Base-by-base conservation (phyloP, 352 stramenopile species). In the Phytopythium helicoides region DNA sequence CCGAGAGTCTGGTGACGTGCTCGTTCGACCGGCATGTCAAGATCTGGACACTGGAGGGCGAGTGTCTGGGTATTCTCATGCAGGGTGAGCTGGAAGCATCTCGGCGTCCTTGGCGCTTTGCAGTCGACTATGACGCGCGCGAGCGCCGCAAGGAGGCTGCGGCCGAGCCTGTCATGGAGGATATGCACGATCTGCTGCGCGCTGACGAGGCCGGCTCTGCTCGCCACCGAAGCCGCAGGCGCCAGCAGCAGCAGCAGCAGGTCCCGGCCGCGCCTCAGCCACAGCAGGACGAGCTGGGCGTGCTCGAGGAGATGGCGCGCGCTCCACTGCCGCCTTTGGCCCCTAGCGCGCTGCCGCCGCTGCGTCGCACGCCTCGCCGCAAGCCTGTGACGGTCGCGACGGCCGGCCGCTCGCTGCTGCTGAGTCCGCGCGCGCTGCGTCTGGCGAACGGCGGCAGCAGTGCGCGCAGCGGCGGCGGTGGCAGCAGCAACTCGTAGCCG, bases 1-100 rank as follows among this genome's bases (percentile, higher is more conserved):
- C 75, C 31, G 67, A 68, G 56, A 91, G 74, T 25, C 51, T 95
- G 15, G 56, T 95, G 57, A 87, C 83, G 22, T 84, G 79, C 25
- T 89, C 81, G 12, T 90, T 89, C 46, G 83, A 95, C 48, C 81
- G 85, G 4, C 76, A 63, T 37, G 83, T 94, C 21, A 82, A 88
- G 44, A 66, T 95, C 49, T 95, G 81, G 77, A 67, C 64, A 23
- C 56, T 90, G 14, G 47, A 51, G 26, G 81, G 85, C 34, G 74
- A 85, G 33, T 87, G 77, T 52, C 68, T 93, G 8, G 85, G 83
- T 9, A 71, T 86, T 19, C 60, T 95, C 12, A 88, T 86, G 63
- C 83, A 95, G 52, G 85, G 85, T 33, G 81, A 86, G 22, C 47
- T 81, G 31, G 59, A 69, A 28, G 56, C 83, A 5, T 68, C 64